Percentiles rank a stretch among this genome's conserved stretches.
phyloP scores from a whole-genome alignment of 176 grass and related monocot species.

The Leersia perrieri region DNA sequence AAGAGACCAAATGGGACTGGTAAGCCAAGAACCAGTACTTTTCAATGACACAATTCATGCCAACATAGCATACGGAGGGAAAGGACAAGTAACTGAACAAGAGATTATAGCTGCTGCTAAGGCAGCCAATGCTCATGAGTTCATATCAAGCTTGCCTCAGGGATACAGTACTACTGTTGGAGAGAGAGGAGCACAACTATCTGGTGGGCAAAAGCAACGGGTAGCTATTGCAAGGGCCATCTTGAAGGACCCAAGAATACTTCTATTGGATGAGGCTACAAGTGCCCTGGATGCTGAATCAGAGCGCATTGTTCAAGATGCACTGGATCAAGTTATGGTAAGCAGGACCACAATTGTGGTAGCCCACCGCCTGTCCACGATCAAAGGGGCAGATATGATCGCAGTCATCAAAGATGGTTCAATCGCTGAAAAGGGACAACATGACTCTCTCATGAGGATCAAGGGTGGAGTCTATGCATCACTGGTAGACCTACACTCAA shows the following conservation, averaged over 20 bases:
- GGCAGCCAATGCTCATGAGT: conserved; percentile 47
- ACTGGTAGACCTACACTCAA: conserved; percentile 39
- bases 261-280: conserved; percentile 56
- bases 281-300: conserved; percentile 61
- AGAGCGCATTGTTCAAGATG: conserved; percentile 49
- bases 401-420: conserved; percentile 46
- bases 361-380: conserved; percentile 55
- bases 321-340: conserved; percentile 37
- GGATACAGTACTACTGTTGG: conserved; percentile 52
- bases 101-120: conserved; percentile 40
- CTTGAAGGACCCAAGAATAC: conserved; percentile 51
- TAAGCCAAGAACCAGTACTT: conserved; percentile 62
- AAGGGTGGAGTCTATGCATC: conserved; percentile 40
- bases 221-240: conserved; percentile 58
- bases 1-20: conserved; percentile 63
- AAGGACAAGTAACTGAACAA: conserved; percentile 39
- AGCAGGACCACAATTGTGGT: conserved; percentile 53
- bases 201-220: conserved; percentile 62
- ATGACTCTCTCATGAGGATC: conserved; percentile 40
- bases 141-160: conserved; percentile 45
- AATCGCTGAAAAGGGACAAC: conserved; percentile 44
- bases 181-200: conserved; percentile 51
- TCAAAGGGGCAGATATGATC: conserved; percentile 50
- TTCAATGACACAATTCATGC: conserved; percentile 57
- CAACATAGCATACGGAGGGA: conserved; percentile 56